Conservation (phyloP, 345 rosid species). For the Gossypium herbaceum region DNA sequence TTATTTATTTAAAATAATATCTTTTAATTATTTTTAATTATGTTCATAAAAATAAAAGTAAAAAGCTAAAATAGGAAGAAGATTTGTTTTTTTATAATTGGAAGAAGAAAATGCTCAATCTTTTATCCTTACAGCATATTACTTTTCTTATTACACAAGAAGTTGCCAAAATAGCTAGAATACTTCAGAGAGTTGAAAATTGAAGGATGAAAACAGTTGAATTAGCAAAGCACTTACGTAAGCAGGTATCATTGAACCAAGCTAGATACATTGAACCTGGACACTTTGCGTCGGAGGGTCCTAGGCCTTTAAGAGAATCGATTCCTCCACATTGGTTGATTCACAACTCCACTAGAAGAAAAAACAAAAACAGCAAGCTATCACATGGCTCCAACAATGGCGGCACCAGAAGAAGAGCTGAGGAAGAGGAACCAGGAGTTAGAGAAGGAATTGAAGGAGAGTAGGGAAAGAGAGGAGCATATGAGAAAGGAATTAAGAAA, state of each 20-base stretch:
- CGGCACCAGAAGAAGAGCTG: not conserved
- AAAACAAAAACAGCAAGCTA: not conserved
- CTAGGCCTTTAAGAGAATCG: not conserved
- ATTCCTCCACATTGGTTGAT: not conserved
- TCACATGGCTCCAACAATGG: not conserved
- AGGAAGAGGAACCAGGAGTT: slow-evolving; percentile 12
- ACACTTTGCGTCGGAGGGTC: not conserved
- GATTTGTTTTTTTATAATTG: no score
- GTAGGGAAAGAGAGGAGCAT: slow-evolving; percentile 11
- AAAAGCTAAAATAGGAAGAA: no score
- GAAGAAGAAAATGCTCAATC: no score
- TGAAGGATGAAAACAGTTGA: no score
- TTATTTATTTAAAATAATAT: no score
- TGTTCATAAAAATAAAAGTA: no score
- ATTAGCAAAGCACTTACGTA: no score
- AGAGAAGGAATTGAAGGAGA: slow-evolving; percentile 11
- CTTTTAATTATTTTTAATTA: no score
- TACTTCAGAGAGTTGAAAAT: no score
- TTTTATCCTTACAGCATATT: no score
- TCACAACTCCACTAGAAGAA: not conserved
- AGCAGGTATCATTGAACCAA: not conserved
- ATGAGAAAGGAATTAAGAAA: not conserved
- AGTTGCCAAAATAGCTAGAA: no score
- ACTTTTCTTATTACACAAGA: no score
- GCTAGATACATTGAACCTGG: slow-evolving; percentile 14